phyloP scores from a whole-genome alignment of 176 grass and related monocot species.

The Cenchrus fungigraminus region DNA sequence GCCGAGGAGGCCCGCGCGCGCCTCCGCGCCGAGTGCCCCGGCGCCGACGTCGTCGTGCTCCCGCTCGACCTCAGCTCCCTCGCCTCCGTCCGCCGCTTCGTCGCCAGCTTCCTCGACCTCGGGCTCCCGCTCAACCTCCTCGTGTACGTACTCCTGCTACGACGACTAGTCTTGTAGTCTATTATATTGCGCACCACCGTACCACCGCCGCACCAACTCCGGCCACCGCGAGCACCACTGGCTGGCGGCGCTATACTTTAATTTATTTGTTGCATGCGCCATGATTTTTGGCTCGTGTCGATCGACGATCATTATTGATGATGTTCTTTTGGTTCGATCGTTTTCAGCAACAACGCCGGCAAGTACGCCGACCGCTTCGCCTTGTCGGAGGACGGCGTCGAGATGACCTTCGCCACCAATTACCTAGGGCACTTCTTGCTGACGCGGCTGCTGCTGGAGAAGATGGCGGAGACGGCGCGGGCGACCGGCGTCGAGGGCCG shows the following conservation, averaged over 20 bases:
- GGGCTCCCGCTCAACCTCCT: constrained; percentile 89
- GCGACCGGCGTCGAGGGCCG: constrained; percentile 75
- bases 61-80: constrained; percentile 96
- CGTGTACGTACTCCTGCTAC: constrained; percentile 46
- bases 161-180: too few relatives aligned
- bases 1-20: constrained; percentile 73
- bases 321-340: not conserved
- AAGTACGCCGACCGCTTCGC: constrained; percentile 74
- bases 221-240: not conserved
- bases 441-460: constrained; percentile 64
- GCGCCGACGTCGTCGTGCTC: constrained; percentile 68
- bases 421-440: constrained; percentile 94
- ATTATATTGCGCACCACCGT: not conserved
- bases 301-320: too few relatives aligned
- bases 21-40: constrained; percentile 57
- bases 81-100: constrained; percentile 84
- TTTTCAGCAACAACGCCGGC: constrained; percentile 92
- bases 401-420: constrained; percentile 98
- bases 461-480: constrained; percentile 83
- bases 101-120: constrained; percentile 64
- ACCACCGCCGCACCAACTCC: not conserved
- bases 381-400: constrained; percentile 81
- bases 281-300: too few relatives aligned
- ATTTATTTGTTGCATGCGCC: too few relatives aligned
- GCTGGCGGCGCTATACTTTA: not conserved